Evolutionary conservation across 352 stramenopile species (phyloP).

Genomic region (Globisporangium yorkense): DNA sequence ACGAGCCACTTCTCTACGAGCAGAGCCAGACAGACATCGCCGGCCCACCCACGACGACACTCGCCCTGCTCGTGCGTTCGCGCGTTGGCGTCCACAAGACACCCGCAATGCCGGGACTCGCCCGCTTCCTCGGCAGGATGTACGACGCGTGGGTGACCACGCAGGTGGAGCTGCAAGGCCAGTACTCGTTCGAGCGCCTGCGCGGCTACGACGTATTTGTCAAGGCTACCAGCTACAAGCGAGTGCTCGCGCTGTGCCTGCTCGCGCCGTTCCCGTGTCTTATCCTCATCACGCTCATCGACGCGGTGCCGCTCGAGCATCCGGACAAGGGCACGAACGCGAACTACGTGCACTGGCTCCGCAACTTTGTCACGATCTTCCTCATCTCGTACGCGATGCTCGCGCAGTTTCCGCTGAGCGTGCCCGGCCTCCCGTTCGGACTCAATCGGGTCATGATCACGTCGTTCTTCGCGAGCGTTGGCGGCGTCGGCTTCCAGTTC

Average conservation of each 20-base stretch:
- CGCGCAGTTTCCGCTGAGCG: constrained; percentile 19
- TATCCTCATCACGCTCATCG: constrained; percentile 21
- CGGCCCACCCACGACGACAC: no score
- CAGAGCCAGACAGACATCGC: no score
- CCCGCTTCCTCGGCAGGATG: background rate
- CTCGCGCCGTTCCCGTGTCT: constrained; percentile 30
- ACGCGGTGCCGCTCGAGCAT: constrained; percentile 16
- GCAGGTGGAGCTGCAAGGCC: constrained; percentile 31
- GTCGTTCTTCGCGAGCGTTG: constrained; percentile 17
- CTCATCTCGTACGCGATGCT: constrained; percentile 27
- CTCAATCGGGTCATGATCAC: constrained; percentile 10
- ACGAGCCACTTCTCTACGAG: no score
- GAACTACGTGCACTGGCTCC: constrained; percentile 29
- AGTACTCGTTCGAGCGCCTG: constrained; percentile 28
- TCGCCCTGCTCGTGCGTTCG: no score
- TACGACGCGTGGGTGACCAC: constrained; percentile 11
- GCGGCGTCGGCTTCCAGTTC: constrained; percentile 18
- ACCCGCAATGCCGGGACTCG: no score
- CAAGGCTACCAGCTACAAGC: background rate
- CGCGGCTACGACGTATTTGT: constrained; percentile 9
- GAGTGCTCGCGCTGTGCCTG: constrained; percentile 10
- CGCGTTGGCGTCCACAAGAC: no score
- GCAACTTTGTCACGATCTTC: constrained; percentile 20
- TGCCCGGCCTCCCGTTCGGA: constrained; percentile 7
- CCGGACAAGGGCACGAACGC: constrained; percentile 18